These are phyloP conservation scores for Durotheca rogersii DNA, from an alignment of 495 filamentous ascomycete species.

Conservation along the genomic window DNA sequence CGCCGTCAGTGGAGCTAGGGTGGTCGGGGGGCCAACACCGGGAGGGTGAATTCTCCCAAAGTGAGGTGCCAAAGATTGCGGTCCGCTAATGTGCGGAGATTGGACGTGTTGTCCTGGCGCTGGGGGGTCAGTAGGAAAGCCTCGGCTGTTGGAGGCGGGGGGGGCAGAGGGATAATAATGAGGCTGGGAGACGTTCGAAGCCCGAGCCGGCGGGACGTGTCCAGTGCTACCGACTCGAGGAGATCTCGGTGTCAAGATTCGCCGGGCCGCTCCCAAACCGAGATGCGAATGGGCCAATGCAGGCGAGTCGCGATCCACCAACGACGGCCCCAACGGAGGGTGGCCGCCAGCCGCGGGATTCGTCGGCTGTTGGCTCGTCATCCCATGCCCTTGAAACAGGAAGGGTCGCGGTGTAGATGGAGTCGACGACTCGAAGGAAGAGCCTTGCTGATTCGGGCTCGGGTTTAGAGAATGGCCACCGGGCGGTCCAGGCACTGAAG, in stretches of 20 bases:
- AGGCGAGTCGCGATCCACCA: constrained; percentile 42
- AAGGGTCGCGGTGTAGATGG: constrained; percentile 32
- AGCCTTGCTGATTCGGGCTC: constrained; percentile 32
- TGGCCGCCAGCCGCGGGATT: constrained; percentile 34
- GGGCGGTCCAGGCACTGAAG: constrained; percentile 22
- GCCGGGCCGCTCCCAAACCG: constrained; percentile 42
- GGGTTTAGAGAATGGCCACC: constrained; percentile 14
- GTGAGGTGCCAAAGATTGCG: constrained; percentile 40
- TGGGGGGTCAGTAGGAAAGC: constrained; percentile 17
- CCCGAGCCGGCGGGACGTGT: constrained; percentile 47
- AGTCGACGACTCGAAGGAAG: constrained; percentile 33
- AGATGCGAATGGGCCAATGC: constrained; percentile 43
- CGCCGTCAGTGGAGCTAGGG: constrained; percentile 34
- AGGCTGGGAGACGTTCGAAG: constrained; percentile 49
- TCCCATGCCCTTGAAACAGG: constrained; percentile 32
- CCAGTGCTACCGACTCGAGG: constrained; percentile 52
- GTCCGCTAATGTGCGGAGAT: constrained; percentile 34
- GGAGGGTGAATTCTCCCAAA: constrained; percentile 35
- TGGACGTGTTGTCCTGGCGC: constrained; percentile 24
- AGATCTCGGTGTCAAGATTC: constrained; percentile 66
- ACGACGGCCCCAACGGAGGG: constrained; percentile 34
- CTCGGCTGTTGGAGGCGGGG: constrained; percentile 29
- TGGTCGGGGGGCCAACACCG: constrained; percentile 35
- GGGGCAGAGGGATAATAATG: constrained; percentile 41
- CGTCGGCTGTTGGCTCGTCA: constrained; percentile 31